phyloP scores from a whole-genome alignment of 345 rosid genomes.

The Arabis hirsuta region DNA sequence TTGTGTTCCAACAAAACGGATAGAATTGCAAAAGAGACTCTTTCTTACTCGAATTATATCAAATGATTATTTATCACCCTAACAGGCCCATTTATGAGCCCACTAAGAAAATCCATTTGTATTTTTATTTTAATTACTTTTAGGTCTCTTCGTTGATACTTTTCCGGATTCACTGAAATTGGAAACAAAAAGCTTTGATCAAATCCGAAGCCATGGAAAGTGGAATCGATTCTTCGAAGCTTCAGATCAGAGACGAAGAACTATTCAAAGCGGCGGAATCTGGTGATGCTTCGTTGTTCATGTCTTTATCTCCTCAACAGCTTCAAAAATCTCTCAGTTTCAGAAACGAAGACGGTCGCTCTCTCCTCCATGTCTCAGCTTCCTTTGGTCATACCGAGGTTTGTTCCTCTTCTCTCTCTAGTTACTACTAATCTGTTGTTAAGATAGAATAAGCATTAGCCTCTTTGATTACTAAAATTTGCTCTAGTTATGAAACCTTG shows the following conservation, averaged over 20 bases:
- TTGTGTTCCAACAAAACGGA: too few relatives aligned
- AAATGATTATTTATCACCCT: too few relatives aligned
- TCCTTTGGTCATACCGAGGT: slow-evolving; percentile 65
- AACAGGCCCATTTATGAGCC: neutral
- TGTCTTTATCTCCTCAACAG: slow-evolving; percentile 55
- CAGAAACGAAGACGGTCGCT: slow-evolving; percentile 80
- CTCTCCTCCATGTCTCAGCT: slow-evolving; percentile 83
- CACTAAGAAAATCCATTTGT: neutral
- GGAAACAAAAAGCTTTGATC: slow-evolving; percentile 2
- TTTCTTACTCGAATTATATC: too few relatives aligned
- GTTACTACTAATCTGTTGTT: slow-evolving; percentile 2
- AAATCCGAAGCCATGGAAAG: slow-evolving; percentile 44
- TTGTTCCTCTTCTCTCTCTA: neutral
- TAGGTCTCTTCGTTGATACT: too few relatives aligned
- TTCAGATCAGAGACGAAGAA: slow-evolving; percentile 53
- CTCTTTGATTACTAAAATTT: neutral
- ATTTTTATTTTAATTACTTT: too few relatives aligned
- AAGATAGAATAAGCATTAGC: neutral
- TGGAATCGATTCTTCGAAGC: slow-evolving; percentile 49
- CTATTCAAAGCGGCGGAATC: slow-evolving; percentile 85
- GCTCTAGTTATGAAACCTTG: too few relatives aligned
- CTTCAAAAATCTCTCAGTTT: slow-evolving; percentile 56
- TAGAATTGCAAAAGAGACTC: too few relatives aligned
- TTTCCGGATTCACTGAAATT: neutral
- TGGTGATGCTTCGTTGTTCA: slow-evolving; percentile 65